phyloP scores from a whole-genome alignment of 495 filamentous ascomycete species.

The Amorphotheca resinae region DNA sequence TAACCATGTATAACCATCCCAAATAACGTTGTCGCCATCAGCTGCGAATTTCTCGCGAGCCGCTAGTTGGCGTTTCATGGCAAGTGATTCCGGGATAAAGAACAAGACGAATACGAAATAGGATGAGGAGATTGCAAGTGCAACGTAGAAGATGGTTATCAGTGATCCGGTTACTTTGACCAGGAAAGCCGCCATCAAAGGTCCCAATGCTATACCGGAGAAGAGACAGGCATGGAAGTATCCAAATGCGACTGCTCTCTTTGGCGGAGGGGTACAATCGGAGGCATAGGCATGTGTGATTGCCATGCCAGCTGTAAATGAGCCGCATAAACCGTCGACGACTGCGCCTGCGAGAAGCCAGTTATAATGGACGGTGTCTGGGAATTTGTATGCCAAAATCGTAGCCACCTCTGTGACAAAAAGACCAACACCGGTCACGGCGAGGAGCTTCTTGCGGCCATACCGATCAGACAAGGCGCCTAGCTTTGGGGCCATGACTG shows the following conservation, averaged over 20 bases:
- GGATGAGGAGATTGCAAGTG: conserved; percentile 53
- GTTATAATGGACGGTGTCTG: conserved; percentile 55
- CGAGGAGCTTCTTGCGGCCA: conserved; percentile 62
- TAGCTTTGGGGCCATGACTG: conserved; percentile 67
- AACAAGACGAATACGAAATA: conserved; percentile 59
- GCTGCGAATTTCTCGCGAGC: conserved; percentile 54
- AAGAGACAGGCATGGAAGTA: conserved; percentile 84
- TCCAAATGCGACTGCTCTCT: conserved; percentile 74
- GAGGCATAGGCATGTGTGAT: conserved; percentile 73
- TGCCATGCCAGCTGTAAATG: conserved; percentile 72
- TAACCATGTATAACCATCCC: conserved; percentile 5
- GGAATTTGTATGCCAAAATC: conserved; percentile 60
- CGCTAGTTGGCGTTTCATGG: conserved; percentile 47
- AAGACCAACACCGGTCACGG: conserved; percentile 51
- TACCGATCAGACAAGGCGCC: conserved; percentile 81
- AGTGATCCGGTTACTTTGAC: conserved; percentile 56
- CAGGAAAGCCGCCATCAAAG: conserved; percentile 63
- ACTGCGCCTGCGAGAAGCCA: conserved; percentile 62
- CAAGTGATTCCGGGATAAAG: conserved; percentile 71
- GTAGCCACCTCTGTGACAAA: conserved; percentile 60
- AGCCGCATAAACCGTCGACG: conserved; percentile 73
- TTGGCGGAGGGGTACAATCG: conserved; percentile 71
- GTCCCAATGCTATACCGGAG: conserved; percentile 72
- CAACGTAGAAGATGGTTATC: conserved; percentile 65
- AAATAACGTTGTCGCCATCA: conserved; percentile 2